phyloP scores from a whole-genome alignment of 2,329 filamentous ascomycete species.

The Scedosporium minutisporum region DNA sequence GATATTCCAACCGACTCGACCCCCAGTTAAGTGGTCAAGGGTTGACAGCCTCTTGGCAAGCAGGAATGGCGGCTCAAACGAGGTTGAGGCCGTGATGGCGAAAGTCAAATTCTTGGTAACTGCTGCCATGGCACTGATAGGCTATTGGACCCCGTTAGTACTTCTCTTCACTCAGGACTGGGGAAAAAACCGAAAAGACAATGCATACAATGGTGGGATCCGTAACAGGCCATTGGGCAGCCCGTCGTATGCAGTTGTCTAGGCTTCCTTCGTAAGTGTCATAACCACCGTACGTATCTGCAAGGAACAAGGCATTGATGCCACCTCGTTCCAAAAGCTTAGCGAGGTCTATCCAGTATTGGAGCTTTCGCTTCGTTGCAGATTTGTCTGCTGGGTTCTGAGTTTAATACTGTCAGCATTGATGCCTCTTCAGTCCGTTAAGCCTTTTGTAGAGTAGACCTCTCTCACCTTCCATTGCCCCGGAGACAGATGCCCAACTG shows the following conservation, averaged over 20 bases:
- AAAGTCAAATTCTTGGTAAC: slow-evolving; percentile 56
- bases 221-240: slow-evolving; percentile 55
- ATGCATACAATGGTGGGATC: slow-evolving; percentile 50
- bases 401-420: neutral
- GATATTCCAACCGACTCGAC: slow-evolving; percentile 57
- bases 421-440: neutral
- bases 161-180: neutral
- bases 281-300: slow-evolving; percentile 55
- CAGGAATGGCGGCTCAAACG: slow-evolving; percentile 52
- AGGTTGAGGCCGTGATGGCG: slow-evolving; percentile 53
- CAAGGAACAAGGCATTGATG: slow-evolving; percentile 56
- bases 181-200: neutral
- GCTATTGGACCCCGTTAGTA: slow-evolving; percentile 22
- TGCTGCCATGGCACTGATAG: slow-evolving; percentile 56
- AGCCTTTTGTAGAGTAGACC: neutral
- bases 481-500: slow-evolving; percentile 53
- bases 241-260: slow-evolving; percentile 51
- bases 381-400: slow-evolving; percentile 53
- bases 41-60: slow-evolving; percentile 54
- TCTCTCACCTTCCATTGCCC: slow-evolving; percentile 45
- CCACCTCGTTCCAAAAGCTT: slow-evolving; percentile 51
- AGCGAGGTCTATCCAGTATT: slow-evolving; percentile 56
- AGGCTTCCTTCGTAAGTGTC: slow-evolving; percentile 52
- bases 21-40: slow-evolving; percentile 51
- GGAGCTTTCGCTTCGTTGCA: slow-evolving; percentile 47